Evolutionary conservation across 2,329 filamentous ascomycete species (phyloP), one percentile per base, ranked within the genome.

Genomic region (Escovopsis weberi): DNA sequence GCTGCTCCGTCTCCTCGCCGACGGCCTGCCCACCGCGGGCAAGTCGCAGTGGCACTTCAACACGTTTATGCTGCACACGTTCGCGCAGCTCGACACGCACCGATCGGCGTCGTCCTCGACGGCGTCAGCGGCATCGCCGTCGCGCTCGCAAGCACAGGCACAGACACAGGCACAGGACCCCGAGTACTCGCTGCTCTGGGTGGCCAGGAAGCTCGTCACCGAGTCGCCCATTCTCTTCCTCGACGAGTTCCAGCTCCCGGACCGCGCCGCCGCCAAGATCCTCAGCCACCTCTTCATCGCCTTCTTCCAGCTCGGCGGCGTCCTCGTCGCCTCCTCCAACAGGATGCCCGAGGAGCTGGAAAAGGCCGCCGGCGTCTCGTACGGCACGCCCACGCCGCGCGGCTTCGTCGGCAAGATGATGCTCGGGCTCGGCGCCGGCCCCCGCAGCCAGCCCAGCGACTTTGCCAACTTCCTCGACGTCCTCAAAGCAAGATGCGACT

Each of bases 11-110:
- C 64, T 91, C 0, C 75, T 91, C n/a, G 82, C 82, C 12, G 80
- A 86, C 41, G 82, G 80, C 40, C 62, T 91, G 4, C 85, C 85
- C 1, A 86, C 77, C 12, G 65, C 69, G 37, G 79, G 78, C 53
- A 89, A 89, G 64, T 69, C 72, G 51, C 68, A 83, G 46, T 87
- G 81, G 78, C 85, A 89, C 55, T 91, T 87, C 61, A 86, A 85
- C 56, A 86, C 82, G 0, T 91, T 91, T 53, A 91, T 91, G 82
- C 66, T 89, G 8, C 79, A 88, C 50, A 78, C 76, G 0, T 70
- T 88, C 38, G 80, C 82, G 1, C 78, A 79, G 40, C 66, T 91
- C 1, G 85, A 89, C 51, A 64, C 70, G 11, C 70, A 83, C 37
- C 68, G 84, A 51, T 66, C 64, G 44, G 51, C 57, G 4, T 52